Evolutionary conservation across 1,284 basidiomycete species (phyloP).

Genomic region (Cutaneotrichosporon daszewskae): DNA sequence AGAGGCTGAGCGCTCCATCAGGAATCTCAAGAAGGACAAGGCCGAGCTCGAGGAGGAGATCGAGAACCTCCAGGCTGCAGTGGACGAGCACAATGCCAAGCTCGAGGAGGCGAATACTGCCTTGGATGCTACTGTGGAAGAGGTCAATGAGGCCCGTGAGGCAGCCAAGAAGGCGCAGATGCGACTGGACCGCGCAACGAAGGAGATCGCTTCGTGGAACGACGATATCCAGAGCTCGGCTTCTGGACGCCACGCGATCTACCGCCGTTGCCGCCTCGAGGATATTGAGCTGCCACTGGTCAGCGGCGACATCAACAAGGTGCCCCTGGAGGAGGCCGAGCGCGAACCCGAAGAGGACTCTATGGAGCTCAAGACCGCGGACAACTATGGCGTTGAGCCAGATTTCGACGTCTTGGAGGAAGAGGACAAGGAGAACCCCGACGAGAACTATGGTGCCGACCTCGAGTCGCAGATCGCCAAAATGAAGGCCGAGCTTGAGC

Average conservation of each 20-base stretch:
- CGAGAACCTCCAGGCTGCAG: constrained; percentile 56
- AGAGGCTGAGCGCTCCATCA: constrained; percentile 50
- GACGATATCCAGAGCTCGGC: constrained; percentile 88
- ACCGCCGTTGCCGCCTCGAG: constrained; percentile 87
- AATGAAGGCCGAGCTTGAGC: constrained; percentile 76
- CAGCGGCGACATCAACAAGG: constrained; percentile 68
- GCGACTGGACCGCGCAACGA: constrained; percentile 74
- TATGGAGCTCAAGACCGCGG: constrained; percentile 81
- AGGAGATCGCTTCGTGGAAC: constrained; percentile 85
- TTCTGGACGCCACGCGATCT: constrained; percentile 77
- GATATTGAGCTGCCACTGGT: constrained; percentile 79
- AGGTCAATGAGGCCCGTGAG: constrained; percentile 69
- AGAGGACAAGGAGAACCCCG: constrained; percentile 72
- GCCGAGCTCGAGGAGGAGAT: constrained; percentile 61
- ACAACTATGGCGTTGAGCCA: constrained; percentile 75
- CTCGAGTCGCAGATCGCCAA: constrained; percentile 72
- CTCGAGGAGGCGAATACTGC: constrained; percentile 50
- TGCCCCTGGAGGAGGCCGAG: constrained; percentile 59
- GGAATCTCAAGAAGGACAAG: constrained; percentile 57
- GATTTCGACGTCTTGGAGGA: constrained; percentile 77
- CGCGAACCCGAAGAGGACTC: constrained; percentile 53
- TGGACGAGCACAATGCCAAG: constrained; percentile 58
- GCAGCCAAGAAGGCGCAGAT: constrained; percentile 64
- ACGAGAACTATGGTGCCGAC: constrained; percentile 62
- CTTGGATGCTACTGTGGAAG: constrained; percentile 53